Base-by-base conservation (phyloP, 2,329 filamentous ascomycete genomes). In the Raffaelea albimanens region DNA sequence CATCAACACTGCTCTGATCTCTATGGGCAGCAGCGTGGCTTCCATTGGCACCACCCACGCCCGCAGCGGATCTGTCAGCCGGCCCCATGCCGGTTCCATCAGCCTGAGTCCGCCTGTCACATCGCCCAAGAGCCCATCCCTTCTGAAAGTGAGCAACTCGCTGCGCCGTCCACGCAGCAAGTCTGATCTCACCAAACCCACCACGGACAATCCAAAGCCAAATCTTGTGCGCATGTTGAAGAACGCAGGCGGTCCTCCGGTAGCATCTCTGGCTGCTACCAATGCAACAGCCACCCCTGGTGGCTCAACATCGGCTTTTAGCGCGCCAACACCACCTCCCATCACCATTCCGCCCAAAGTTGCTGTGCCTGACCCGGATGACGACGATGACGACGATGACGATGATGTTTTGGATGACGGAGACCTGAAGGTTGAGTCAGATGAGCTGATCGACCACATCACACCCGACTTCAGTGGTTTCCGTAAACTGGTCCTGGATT, bases 391-490 rank as follows among this genome's bases (percentile, higher is more conserved):
- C 3, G 78, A 83, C 72, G 4, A 83, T 0, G 78, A 83, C 3
- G 77, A 82, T 2, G 79, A 82, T 1, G 72, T 76, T 13, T 60
- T 64, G 31, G 78, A 83, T 34, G 82, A 84, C 34, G 69, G 70
- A 25, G 78, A 81, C 7, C 64, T 83, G 52, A 78, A 74, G 43
- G 75, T 78, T 59, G 79, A 84, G 43, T 71, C 82, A 5, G 71
- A 71, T 34, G 76, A 82, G 50, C 67, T 79, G 14, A 78, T 80
- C 29, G 79, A 87, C 54, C 72, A 76, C 10, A 84, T 91, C 51
- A 74, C 80, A 10, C 85, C 89, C 1, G 89, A 80, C 18, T 67
- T 82, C 21, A 76, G 82, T 50, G 89, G 89, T 0, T 95, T 95
- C 65, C 81, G 80, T 54, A 72, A 78, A 21, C 85, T 95, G 58